Percentiles rank a stretch among this genome's conserved stretches.
Conservation (phyloP, 1,284 basidiomycete genomes). For the Ganoderma meredithae region DNA sequence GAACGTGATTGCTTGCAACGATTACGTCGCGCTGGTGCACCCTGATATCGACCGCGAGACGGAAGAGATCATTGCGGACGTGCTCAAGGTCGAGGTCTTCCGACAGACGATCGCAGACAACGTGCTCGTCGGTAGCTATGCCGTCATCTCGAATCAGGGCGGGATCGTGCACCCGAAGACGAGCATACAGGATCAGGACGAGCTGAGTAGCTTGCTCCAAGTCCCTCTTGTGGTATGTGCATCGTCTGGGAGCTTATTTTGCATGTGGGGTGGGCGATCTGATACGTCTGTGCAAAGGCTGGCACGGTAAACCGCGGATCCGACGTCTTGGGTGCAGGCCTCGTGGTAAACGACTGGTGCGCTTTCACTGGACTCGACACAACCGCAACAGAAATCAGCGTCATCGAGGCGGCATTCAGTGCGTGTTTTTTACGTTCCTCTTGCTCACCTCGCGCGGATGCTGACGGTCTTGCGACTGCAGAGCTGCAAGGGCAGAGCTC, state of each 20-base stretch:
- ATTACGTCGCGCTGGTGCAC: slow-evolving; percentile 96
- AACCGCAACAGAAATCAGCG: slow-evolving; percentile 97
- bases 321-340: slow-evolving; percentile 96
- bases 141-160: slow-evolving; percentile 94
- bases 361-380: slow-evolving; percentile 97
- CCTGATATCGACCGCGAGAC: slow-evolving; percentile 99
- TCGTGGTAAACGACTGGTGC: slow-evolving; percentile 99
- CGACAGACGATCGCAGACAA: slow-evolving; percentile 97
- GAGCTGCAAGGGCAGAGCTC: slow-evolving; percentile 90
- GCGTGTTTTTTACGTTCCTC: slow-evolving; percentile 44
- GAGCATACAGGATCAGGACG: slow-evolving; percentile 96
- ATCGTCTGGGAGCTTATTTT: slow-evolving; percentile 3
- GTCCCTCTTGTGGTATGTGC: slow-evolving; percentile 89
- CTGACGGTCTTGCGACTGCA: slow-evolving; percentile 42
- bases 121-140: slow-evolving; percentile 96
- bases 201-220: slow-evolving; percentile 94
- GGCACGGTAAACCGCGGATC: slow-evolving; percentile 99
- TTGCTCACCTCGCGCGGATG: slow-evolving; percentile 13
- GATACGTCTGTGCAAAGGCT: slow-evolving; percentile 62
- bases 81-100: slow-evolving; percentile 99
- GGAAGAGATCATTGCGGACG: slow-evolving; percentile 99
- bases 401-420: slow-evolving; percentile 98
- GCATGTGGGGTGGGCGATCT: slow-evolving; percentile 17
- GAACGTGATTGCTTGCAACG: slow-evolving; percentile 99
- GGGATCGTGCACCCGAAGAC: slow-evolving; percentile 98